Conservation (phyloP, 2,329 filamentous ascomycete species). For the Ophiostoma quercus region DNA sequence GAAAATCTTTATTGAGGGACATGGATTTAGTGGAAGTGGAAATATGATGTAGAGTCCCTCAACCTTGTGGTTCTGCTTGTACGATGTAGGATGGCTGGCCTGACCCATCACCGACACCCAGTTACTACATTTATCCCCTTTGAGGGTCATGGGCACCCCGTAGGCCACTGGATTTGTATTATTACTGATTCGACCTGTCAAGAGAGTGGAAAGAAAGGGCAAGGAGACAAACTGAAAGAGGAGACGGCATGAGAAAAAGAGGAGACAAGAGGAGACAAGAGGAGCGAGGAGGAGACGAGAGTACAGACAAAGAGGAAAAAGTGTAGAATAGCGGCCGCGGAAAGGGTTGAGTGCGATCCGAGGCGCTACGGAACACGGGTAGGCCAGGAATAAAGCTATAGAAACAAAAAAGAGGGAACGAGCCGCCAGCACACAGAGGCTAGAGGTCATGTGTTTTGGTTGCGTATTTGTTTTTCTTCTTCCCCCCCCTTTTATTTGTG, state of each 20-base stretch:
- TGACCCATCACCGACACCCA: no score
- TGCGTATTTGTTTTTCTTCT: no score
- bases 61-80: no score
- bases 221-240: not conserved
- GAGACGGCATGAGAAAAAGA: not conserved
- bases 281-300: no score
- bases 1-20: not conserved
- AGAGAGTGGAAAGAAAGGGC: not conserved
- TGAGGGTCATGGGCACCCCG: no score
- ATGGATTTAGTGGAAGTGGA: not conserved
- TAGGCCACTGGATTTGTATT: no score
- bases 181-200: not conserved
- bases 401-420: not conserved
- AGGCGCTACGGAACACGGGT: slow-evolving; percentile 3
- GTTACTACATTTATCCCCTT: no score
- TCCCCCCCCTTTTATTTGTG: no score
- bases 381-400: not conserved
- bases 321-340: not conserved
- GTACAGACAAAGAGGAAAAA: slow-evolving; percentile 13
- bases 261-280: not conserved
- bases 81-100: no score
- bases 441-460: not conserved
- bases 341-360: not conserved
- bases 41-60: not conserved
- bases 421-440: not conserved